Base-by-base conservation (phyloP, 495 filamentous ascomycete species). In the Tuber melanosporum region DNA sequence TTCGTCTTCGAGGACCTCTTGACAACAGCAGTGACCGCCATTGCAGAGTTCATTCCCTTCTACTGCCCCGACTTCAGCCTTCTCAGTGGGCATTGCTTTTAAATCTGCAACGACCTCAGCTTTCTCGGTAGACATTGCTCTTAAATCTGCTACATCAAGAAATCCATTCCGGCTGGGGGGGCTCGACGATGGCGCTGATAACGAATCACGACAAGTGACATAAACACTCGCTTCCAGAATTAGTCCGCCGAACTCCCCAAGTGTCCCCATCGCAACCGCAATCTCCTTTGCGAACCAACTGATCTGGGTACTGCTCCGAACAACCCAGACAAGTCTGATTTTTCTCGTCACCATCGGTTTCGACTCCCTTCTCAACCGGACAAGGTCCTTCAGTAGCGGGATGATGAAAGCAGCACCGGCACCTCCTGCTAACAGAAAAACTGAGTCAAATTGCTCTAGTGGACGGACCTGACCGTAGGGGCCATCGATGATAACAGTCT, bases 251-350 rank as follows among this genome's bases (percentile, higher is more conserved):
- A 57, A 82, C 75, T 22, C 79, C 81, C 3, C 83, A 42, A 91
- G 87, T 39, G 88, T 88, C 20, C 86, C 85, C 69, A 89, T 84
- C 1, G 90, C 87, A 57, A 88, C 85, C 26, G 87, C 85, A 3
- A 97, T 84, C 77, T 91, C 88, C 17, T 84, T 83, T n/a, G 88
- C 86, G 77, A 93, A 93, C 87, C 90, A 94, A 44, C 84, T 86
- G n/a, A 92, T 84, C 76, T 94, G 91, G 15, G 89, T 87, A 0
- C 88, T 87, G 43, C 89, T 88, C 78, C 89, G 92, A 57, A 95
- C 89, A 36, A 93, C 88, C 86, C 94, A 90, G 2, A 95, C 85
- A 75, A 95, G 92, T 19, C 90, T 88, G 19, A 94, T 84, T 46
- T 88, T 86, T 75, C 90, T 89, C 19, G 90, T 91, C 73, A 89